phyloP scores from a whole-genome alignment of 106 monocot genomes.

The Platanthera zijinensis region DNA sequence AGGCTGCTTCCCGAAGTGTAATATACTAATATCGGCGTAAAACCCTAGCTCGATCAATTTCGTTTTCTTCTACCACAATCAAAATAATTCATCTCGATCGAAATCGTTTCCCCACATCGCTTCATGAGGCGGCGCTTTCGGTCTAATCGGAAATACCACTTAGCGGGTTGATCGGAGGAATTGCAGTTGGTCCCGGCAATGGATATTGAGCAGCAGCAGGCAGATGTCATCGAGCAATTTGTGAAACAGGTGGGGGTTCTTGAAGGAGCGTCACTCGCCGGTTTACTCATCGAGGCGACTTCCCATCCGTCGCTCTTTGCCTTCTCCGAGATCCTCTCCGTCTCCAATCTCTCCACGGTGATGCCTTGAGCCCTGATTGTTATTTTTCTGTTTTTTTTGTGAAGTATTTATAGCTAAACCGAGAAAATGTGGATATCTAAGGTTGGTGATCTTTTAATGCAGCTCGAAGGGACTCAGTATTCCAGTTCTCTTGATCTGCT shows the following conservation, averaged over 20 bases:
- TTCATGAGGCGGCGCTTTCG: no score
- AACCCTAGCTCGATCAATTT: background rate
- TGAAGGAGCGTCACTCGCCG: slow-evolving; percentile 31
- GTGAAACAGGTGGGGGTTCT: slow-evolving; percentile 36
- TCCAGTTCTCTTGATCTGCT: slow-evolving; percentile 55
- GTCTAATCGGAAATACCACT: background rate
- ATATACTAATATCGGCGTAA: background rate
- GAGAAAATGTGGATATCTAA: background rate
- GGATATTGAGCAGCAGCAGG: slow-evolving; percentile 87
- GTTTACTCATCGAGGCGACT: slow-evolving; percentile 71
- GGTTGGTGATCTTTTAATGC: slow-evolving; percentile 17
- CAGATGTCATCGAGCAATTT: slow-evolving; percentile 77
- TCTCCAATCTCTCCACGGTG: slow-evolving; percentile 62
- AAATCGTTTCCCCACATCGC: background rate
- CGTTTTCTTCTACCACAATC: background rate
- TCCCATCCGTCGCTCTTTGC: slow-evolving; percentile 94
- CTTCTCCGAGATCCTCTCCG: slow-evolving; percentile 92
- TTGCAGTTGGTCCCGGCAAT: slow-evolving; percentile 16
- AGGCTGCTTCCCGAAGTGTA: no score
- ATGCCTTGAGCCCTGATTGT: background rate
- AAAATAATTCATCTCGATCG: background rate
- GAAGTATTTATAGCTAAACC: background rate
- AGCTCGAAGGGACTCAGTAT: slow-evolving; percentile 68
- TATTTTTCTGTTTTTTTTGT: background rate
- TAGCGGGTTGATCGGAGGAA: background rate